Conservation (phyloP, 305 asterid genomes). For the Fraxinus platypoda region DNA sequence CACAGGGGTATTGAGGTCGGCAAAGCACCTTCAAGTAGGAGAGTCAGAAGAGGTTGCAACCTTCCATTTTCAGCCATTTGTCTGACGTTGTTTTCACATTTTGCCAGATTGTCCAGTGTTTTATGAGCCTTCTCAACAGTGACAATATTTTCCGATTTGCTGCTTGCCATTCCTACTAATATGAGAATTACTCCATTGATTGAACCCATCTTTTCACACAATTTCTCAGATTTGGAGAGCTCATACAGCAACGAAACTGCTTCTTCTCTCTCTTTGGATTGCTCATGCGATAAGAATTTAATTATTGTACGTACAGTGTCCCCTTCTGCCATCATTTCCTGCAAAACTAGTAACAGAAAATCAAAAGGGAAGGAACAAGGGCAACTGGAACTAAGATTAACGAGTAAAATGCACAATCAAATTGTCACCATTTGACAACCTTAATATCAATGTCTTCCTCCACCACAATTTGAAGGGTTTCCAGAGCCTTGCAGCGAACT, state of each 20-base stretch:
- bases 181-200: slow-evolving; percentile 84
- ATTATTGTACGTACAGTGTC: slow-evolving; percentile 84
- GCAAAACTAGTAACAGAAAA: slow-evolving; percentile 31
- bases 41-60: slow-evolving; percentile 72
- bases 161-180: slow-evolving; percentile 87
- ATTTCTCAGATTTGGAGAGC: slow-evolving; percentile 74
- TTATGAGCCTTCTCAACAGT: slow-evolving; percentile 77
- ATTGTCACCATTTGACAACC: slow-evolving; percentile 58
- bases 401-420: slow-evolving; percentile 17
- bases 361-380: slow-evolving; percentile 1
- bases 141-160: slow-evolving; percentile 71
- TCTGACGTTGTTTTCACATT: slow-evolving; percentile 76
- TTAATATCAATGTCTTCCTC: slow-evolving; percentile 86
- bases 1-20: not conserved
- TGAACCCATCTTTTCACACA: slow-evolving; percentile 83
- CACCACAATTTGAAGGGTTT: slow-evolving; percentile 80
- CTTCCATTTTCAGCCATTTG: slow-evolving; percentile 94
- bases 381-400: slow-evolving; percentile 12
- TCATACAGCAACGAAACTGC: slow-evolving; percentile 81
- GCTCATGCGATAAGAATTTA: slow-evolving; percentile 70
- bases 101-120: slow-evolving; percentile 74
- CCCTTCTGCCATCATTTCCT: slow-evolving; percentile 92
- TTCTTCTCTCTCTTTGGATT: slow-evolving; percentile 83
- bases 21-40: slow-evolving; percentile 78
- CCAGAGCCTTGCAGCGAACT: slow-evolving; percentile 73